Conservation (phyloP, 1,284 basidiomycete species). For the Butyriboletus appendiculatus region DNA sequence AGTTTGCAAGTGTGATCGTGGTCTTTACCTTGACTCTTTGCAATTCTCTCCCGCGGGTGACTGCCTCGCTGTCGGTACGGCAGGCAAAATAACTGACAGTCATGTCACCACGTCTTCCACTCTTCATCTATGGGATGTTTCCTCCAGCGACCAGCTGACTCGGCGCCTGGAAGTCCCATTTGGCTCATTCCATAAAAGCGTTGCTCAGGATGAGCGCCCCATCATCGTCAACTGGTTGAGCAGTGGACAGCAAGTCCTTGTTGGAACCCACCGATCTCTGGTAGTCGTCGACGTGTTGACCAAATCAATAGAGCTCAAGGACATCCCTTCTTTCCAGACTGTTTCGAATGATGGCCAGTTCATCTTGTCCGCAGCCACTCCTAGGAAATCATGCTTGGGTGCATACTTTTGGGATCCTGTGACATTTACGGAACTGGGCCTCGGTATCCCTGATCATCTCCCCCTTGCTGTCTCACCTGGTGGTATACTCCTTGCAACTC, state of each 20-base stretch:
- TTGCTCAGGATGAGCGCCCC: not conserved
- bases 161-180: not conserved
- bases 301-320: not conserved
- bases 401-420: conserved; percentile 3
- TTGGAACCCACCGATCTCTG: not conserved
- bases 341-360: not conserved
- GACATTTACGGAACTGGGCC: not conserved
- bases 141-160: not conserved
- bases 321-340: not conserved
- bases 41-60: not conserved
- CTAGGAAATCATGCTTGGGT: not conserved
- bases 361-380: not conserved
- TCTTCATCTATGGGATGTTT: conserved; percentile 3
- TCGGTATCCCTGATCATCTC: not conserved
- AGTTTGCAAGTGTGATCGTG: not conserved
- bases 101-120: not conserved
- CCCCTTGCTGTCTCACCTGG: not conserved
- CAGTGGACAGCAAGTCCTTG: not conserved
- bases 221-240: not conserved
- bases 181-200: conserved; percentile 2
- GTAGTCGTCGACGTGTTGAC: not conserved
- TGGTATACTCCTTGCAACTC: not conserved
- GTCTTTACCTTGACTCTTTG: conserved; percentile 1
- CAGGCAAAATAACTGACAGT: not conserved
- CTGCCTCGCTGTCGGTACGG: not conserved